Percentiles rank a stretch among this genome's conserved stretches.
These are phyloP conservation scores for Kwoniella dendrophila DNA, from an alignment of 768 basidiomycete genomes.

Conservation along the genomic window DNA sequence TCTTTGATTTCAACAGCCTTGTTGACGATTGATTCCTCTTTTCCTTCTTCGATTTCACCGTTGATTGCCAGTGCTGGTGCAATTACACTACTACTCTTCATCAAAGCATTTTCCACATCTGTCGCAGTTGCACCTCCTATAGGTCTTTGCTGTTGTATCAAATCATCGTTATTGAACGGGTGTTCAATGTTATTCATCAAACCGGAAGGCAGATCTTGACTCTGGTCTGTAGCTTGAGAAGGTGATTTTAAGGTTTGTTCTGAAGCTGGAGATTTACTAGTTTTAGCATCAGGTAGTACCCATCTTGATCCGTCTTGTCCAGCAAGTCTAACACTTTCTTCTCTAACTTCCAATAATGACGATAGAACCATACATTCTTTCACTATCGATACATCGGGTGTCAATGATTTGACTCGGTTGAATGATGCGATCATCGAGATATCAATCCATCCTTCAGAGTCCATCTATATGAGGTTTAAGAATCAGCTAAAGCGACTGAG, in stretches of 20 bases:
- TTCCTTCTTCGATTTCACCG: constrained; percentile 3
- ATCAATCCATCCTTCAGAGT: constrained; percentile 81
- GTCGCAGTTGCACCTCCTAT: constrained; percentile 13
- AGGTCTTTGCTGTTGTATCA: neutral
- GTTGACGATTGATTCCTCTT: too few relatives aligned
- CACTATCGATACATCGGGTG: constrained; percentile 63
- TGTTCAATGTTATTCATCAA: neutral
- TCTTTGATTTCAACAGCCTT: constrained; percentile 2
- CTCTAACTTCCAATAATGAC: constrained; percentile 68
- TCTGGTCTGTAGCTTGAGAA: constrained; percentile 15
- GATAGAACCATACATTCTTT: constrained; percentile 71
- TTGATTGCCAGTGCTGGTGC: constrained; percentile 8
- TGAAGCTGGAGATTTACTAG: constrained; percentile 15
- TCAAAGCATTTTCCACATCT: constrained; percentile 43
- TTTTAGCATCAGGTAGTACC: constrained; percentile 66
- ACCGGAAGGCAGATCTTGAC: constrained; percentile 12
- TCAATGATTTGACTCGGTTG: constrained; percentile 75
- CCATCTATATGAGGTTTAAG: constrained; percentile 74
- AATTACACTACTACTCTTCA: constrained; percentile 32
- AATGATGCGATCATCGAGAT: constrained; percentile 81
- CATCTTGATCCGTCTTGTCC: constrained; percentile 65
- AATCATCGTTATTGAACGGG: neutral
- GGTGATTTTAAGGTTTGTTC: constrained; percentile 1
- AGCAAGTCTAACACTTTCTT: constrained; percentile 68
- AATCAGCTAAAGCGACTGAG: neutral